phyloP scores from a whole-genome alignment of 1,284 basidiomycete genomes.

The Volvariella surrecta region DNA sequence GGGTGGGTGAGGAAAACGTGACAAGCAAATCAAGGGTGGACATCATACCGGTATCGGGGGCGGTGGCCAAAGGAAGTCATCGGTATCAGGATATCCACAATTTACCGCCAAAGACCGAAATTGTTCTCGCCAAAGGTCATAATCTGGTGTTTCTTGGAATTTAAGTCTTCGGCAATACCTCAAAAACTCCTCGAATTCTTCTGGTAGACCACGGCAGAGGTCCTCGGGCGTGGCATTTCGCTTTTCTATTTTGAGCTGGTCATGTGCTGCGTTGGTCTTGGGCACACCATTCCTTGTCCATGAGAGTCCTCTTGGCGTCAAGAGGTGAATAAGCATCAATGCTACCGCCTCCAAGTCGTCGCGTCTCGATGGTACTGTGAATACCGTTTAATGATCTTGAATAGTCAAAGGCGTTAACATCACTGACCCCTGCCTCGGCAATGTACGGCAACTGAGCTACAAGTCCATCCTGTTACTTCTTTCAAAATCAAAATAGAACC shows the following conservation, averaged over 20 bases:
- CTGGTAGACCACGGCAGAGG: conserved; percentile 60
- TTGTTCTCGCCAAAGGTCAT: conserved; percentile 48
- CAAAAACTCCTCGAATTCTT: conserved; percentile 67
- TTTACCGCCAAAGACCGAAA: conserved; percentile 53
- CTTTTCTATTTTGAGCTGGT: conserved; percentile 54
- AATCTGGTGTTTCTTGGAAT: conserved; percentile 61
- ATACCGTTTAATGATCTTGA: conserved; percentile 3
- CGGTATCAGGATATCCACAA: conserved; percentile 44
- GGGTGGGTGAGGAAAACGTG: conserved; percentile 10
- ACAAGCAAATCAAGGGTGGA: background rate
- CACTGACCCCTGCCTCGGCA: conserved; percentile 59
- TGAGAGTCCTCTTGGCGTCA: conserved; percentile 63
- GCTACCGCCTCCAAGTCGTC: conserved; percentile 71
- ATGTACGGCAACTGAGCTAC: conserved; percentile 61
- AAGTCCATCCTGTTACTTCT: conserved; percentile 1
- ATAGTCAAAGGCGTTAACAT: background rate
- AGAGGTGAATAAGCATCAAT: conserved; percentile 68
- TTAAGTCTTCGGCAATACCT: conserved; percentile 58
- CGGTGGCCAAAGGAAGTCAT: conserved; percentile 66
- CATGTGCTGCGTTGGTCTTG: conserved; percentile 53
- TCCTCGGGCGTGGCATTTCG: conserved; percentile 47
- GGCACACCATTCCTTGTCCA: conserved; percentile 75
- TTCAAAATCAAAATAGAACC: background rate
- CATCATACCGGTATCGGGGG: conserved; percentile 28
- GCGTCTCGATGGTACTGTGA: conserved; percentile 58